Base-by-base conservation (phyloP, 1,284 basidiomycete genomes). In the Tilletia horrida region DNA sequence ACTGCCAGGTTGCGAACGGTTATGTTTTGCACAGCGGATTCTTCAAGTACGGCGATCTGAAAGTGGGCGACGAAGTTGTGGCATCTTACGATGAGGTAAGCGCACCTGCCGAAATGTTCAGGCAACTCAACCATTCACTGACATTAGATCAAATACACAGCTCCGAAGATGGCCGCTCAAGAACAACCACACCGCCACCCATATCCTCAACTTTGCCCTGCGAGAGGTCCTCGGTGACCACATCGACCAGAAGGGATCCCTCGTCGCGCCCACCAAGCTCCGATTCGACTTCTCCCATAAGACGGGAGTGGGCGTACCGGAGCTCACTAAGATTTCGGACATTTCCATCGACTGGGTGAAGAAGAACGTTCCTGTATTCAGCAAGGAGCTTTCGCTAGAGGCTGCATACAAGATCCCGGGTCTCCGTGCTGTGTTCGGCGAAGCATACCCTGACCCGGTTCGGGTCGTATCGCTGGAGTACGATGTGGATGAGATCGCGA, bases 251-350 rank as follows among this genome's bases (percentile, higher is more conserved):
- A 96, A 93, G 82, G 96, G 96, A 21, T 98, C 96, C 8, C 88
- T 98, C 44, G 96, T 99, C 64, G 93, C 95, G 0, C 92, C 93
- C 0, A 89, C 89, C 62, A 97, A 97, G 83, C 87, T 99, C 40
- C 91, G 96, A 27, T 99, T 98, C 84, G 96, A 99, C 83, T 98
- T 98, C 83, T 94, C 92, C 29, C 94, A 98, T 85, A 97, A 96
- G 83, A 87, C 92, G 13, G 89, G 89, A 70, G 90, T 97, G 70
- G 82, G 87, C 18, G 81, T 88, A 0, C 82, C 86, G 1, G 94
- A 97, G 68, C 86, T 98, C 52, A 80, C 83, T 59, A 89, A 89
- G 83, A 94, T 99, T 75, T 94, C 97, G 83, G 83, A 83, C 6
- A 88, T 92, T 83, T 91, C 88, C 77, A 85, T 89, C 73, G 90